These are phyloP conservation scores for Aureobasidium lini DNA, from an alignment of 2,329 filamentous ascomycete species.

Conservation along the genomic window DNA sequence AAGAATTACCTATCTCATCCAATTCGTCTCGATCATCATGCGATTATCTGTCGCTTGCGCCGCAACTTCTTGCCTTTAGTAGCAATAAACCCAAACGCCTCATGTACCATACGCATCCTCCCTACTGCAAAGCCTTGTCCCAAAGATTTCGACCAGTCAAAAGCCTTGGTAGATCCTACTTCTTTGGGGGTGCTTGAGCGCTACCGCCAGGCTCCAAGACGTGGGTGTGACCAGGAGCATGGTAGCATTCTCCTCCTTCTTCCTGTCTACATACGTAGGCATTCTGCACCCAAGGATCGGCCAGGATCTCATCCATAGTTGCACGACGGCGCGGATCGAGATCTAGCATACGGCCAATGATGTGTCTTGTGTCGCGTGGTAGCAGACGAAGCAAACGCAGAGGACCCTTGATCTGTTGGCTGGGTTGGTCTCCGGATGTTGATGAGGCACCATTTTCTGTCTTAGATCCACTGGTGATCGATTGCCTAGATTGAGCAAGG, in stretches of 20 bases:
- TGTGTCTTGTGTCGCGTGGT: conserved; percentile 80
- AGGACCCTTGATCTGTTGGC: conserved; percentile 66
- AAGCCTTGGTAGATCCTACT: neutral
- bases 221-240: conserved; percentile 72
- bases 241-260: conserved; percentile 63
- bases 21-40: conserved; percentile 7
- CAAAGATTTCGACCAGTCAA: neutral
- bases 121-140: neutral
- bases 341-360: conserved; percentile 88
- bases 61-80: neutral
- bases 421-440: conserved; percentile 17
- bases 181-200: conserved; percentile 10
- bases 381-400: conserved; percentile 83
- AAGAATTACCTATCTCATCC: conserved; percentile 10
- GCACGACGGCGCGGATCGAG: conserved; percentile 77
- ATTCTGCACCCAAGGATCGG: conserved; percentile 83
- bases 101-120: neutral
- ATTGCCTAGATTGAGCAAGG: conserved; percentile 19
- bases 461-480: conserved; percentile 20
- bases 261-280: conserved; percentile 77
- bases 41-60: conserved; percentile 2
- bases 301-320: conserved; percentile 75
- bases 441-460: conserved; percentile 15
- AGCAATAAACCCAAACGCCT: neutral
- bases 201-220: conserved; percentile 64